These are phyloP conservation scores for Pyrenula aspistea DNA, from an alignment of 495 filamentous ascomycete genomes.

Conservation along the genomic window DNA sequence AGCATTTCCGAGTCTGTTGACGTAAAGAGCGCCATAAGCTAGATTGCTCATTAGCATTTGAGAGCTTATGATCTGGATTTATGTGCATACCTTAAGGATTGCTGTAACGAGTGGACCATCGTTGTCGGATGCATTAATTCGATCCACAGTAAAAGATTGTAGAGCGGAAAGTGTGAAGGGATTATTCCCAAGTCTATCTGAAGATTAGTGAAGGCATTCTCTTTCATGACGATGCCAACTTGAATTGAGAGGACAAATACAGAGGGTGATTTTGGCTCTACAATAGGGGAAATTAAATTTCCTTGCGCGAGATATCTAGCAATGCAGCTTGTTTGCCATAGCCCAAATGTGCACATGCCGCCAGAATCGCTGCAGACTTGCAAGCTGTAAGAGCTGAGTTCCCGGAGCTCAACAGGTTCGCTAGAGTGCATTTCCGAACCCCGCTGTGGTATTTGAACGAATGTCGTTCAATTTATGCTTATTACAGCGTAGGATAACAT, in stretches of 20 bases:
- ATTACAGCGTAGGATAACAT: too few relatives aligned
- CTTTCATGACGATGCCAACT: not conserved
- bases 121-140: conserved; percentile 53
- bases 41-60: conserved; percentile 6
- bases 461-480: too few relatives aligned
- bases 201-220: conserved; percentile 24
- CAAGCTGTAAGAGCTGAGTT: too few relatives aligned
- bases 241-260: not conserved
- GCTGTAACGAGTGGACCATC: conserved; percentile 49
- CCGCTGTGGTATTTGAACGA: too few relatives aligned
- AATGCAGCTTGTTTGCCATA: too few relatives aligned
- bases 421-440: too few relatives aligned
- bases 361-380: too few relatives aligned
- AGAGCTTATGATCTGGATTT: too few relatives aligned
- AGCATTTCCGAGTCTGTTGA: conserved; percentile 51
- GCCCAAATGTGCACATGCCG: too few relatives aligned
- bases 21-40: conserved; percentile 52
- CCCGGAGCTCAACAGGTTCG: too few relatives aligned
- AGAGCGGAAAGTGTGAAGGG: conserved; percentile 39
- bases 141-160: conserved; percentile 53
- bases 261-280: conserved; percentile 4
- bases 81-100: conserved; percentile 41
- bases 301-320: too few relatives aligned
- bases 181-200: conserved; percentile 45
- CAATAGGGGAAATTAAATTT: too few relatives aligned